Conservation (phyloP, 805 yeast genomes). For the Candida nitratophila region DNA sequence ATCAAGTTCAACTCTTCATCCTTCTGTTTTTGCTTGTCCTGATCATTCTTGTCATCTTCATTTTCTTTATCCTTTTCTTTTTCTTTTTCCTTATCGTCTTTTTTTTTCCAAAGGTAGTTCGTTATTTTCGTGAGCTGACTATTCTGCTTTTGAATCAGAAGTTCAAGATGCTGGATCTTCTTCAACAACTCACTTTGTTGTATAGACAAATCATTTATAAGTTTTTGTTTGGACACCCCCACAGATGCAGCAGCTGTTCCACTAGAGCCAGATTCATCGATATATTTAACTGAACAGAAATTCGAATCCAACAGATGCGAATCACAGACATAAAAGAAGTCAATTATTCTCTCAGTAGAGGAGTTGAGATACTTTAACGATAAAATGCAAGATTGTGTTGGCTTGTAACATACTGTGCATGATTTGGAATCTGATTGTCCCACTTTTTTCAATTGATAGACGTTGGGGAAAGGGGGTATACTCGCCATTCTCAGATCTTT, state of each 20-base stretch:
- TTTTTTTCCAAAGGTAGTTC: constrained; percentile 17
- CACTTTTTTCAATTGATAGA: constrained; percentile 35
- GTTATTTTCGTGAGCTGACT: constrained; percentile 20
- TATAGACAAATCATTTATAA: constrained; percentile 14
- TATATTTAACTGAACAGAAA: constrained; percentile 32
- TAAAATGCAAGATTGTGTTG: constrained; percentile 38
- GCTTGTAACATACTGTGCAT: constrained; percentile 45
- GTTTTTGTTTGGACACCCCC: constrained; percentile 15
- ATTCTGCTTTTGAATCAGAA: constrained; percentile 10
- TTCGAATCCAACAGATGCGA: constrained; percentile 38
- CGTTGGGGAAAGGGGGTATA: constrained; percentile 19
- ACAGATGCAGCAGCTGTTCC: constrained; percentile 6
- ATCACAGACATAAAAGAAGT: constrained; percentile 47
- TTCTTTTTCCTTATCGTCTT: constrained; percentile 5
- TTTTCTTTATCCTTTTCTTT: constrained; percentile 7
- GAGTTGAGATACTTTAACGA: constrained; percentile 23
- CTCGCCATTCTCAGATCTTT: background rate
- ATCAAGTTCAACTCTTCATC: constrained; percentile 5
- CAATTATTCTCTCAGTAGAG: constrained; percentile 32
- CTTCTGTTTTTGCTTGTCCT: background rate
- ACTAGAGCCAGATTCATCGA: constrained; percentile 22
- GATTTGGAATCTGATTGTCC: constrained; percentile 35
- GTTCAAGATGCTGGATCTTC: constrained; percentile 31
- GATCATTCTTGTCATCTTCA: constrained; percentile 6
- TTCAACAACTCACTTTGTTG: constrained; percentile 20